These are phyloP conservation scores for Colletotrichum zoysiae DNA, from an alignment of 2,329 filamentous ascomycete genomes.

Conservation along the genomic window DNA sequence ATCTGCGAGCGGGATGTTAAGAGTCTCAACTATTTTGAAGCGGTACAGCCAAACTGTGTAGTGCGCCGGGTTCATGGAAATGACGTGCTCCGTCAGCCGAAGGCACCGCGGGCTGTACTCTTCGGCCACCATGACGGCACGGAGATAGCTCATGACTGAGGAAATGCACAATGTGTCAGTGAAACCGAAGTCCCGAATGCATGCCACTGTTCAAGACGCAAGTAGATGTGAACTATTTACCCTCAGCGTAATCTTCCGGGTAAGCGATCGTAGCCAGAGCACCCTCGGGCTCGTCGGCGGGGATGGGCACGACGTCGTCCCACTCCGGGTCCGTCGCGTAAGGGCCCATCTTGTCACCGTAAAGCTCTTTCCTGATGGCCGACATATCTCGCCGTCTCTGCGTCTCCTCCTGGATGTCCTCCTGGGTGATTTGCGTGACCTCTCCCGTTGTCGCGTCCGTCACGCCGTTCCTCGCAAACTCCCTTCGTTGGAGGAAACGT, in stretches of 20 bases:
- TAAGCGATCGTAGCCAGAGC: constrained; percentile 96
- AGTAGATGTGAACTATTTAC: constrained; percentile 54
- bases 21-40: constrained; percentile 78
- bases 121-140: constrained; percentile 90
- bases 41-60: constrained; percentile 99
- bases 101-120: constrained; percentile 86
- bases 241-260: constrained; percentile 86
- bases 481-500: constrained; percentile 57
- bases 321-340: constrained; percentile 80
- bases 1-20: constrained; percentile 73
- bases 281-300: constrained; percentile 84
- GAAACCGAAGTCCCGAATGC: not conserved
- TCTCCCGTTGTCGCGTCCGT: constrained; percentile 34
- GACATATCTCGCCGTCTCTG: constrained; percentile 65
- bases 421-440: constrained; percentile 48
- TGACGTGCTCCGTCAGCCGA: constrained; percentile 87
- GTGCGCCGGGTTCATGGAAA: constrained; percentile 93
- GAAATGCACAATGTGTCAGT: constrained; percentile 15
- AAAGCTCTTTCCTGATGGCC: constrained; percentile 62
- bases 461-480: constrained; percentile 46
- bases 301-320: constrained; percentile 87
- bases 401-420: constrained; percentile 62
- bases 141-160: constrained; percentile 87
- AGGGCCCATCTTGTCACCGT: constrained; percentile 61
- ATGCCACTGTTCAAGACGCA: not conserved